Evolutionary conservation across 495 filamentous ascomycete species (phyloP).

Genomic region (Neurospora sp.): DNA sequence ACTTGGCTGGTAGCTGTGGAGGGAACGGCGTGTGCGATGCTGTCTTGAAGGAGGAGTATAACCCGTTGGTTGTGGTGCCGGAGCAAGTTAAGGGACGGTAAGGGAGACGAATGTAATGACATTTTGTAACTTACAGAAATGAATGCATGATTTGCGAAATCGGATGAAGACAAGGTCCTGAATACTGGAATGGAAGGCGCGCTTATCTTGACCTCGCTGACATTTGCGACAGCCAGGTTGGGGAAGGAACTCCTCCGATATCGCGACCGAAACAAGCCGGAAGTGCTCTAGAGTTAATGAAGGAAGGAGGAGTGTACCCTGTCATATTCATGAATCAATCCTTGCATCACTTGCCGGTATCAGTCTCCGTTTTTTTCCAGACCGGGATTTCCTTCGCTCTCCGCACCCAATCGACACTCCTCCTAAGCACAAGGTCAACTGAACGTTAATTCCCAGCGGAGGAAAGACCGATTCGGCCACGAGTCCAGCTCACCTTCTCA

Average conservation of each 20-base stretch:
- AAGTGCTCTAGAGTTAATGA: not conserved
- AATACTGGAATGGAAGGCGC: not conserved
- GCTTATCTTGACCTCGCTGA: not conserved
- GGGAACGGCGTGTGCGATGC: not conserved
- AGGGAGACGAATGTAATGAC: not conserved
- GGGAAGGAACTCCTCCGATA: not conserved
- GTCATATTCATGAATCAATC: not conserved
- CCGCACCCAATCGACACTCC: not conserved
- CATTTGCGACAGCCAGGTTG: not conserved
- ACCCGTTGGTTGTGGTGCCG: not conserved
- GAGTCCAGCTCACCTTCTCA: not conserved
- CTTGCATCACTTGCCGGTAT: not conserved
- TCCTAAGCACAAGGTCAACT: not conserved
- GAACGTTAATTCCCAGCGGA: not conserved
- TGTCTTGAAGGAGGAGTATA: not conserved
- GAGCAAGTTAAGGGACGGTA: not conserved
- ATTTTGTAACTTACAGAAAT: not conserved
- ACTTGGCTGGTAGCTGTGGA: not conserved
- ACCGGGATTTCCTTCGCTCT: not conserved
- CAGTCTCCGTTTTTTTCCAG: not conserved
- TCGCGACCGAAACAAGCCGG: not conserved
- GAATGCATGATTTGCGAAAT: no score
- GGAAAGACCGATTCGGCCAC: not conserved
- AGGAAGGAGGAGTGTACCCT: not conserved
- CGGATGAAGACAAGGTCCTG: no score